Evolutionary conservation across 345 rosid genomes (phyloP).

Genomic region (Alliaria petiolata): DNA sequence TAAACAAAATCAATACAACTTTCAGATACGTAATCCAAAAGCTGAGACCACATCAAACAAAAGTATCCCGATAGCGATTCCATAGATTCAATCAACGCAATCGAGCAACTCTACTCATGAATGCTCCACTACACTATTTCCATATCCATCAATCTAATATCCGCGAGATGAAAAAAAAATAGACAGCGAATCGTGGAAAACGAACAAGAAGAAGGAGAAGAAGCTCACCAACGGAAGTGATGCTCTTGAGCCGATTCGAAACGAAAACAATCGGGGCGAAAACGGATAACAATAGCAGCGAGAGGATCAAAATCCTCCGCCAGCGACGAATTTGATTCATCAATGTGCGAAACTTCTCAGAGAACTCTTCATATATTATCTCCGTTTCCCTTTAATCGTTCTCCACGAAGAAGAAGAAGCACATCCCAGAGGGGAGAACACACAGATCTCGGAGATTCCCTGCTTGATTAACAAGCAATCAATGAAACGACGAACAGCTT

Average conservation of each 20-base stretch:
- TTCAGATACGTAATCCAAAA: constrained; percentile 14
- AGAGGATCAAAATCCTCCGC: constrained; percentile 88
- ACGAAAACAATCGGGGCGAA: constrained; percentile 71
- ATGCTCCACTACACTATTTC: background rate
- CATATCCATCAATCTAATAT: constrained; percentile 3
- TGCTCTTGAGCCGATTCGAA: constrained; percentile 45
- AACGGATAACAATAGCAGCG: constrained; percentile 60
- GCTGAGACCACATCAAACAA: constrained; percentile 1
- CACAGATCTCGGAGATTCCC: constrained; percentile 35
- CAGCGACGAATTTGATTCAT: constrained; percentile 69
- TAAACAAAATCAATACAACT: constrained; percentile 22
- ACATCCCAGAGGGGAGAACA: constrained; percentile 16
- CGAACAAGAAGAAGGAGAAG: background rate
- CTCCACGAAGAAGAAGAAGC: constrained; percentile 43
- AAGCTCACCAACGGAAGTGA: constrained; percentile 53
- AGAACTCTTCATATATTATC: constrained; percentile 9
- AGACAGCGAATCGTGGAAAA: background rate
- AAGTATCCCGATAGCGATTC: background rate
- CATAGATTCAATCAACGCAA: constrained; percentile 1
- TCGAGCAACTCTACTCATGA: background rate
- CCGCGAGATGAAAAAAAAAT: background rate
- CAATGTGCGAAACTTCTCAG: constrained; percentile 35
- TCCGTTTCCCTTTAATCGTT: constrained; percentile 36
- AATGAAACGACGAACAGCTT: constrained; percentile 1
- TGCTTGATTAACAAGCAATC: constrained; percentile 32